A percentile compares a stretch with the other conserved stretches of the same genome.
phyloP scores from a whole-genome alignment of 805 yeast genomes.

The Candida ulmi region DNA sequence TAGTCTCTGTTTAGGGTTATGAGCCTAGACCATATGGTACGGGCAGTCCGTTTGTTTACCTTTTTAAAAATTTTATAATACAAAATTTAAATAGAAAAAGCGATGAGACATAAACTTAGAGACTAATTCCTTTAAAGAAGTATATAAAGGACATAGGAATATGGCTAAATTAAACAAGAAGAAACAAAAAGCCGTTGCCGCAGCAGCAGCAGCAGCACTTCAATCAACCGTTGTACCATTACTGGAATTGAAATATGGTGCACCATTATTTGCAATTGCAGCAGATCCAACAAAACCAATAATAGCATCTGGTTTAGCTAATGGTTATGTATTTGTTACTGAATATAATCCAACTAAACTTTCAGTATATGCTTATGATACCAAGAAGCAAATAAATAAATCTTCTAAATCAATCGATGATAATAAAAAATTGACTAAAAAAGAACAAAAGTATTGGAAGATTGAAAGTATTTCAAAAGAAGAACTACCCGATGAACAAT shows the following conservation, averaged over 20 bases:
- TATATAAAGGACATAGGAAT: neutral
- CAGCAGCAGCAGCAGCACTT: constrained; percentile 8
- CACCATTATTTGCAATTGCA: constrained; percentile 70
- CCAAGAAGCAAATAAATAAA: constrained; percentile 14
- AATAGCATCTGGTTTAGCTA: constrained; percentile 68
- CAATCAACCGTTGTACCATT: constrained; percentile 24
- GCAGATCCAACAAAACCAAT: constrained; percentile 73
- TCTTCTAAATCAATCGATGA: no score
- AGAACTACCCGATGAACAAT: constrained; percentile 6
- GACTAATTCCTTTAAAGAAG: no score
- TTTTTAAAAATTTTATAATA: neutral
- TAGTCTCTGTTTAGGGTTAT: no score
- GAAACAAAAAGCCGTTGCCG: constrained; percentile 11
- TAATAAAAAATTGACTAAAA: constrained; percentile 9
- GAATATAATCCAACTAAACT: constrained; percentile 48
- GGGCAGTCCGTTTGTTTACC: no score
- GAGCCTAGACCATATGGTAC: no score
- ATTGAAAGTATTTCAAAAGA: constrained; percentile 21
- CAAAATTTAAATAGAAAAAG: no score
- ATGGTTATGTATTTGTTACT: constrained; percentile 67
- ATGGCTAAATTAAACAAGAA: constrained; percentile 13
- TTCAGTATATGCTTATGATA: constrained; percentile 27
- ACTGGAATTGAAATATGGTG: constrained; percentile 35
- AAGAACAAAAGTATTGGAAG: constrained; percentile 41
- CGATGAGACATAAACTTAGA: no score